Evolutionary conservation across 2,329 filamentous ascomycete species (phyloP).

Genomic region (Fusarium sp.): DNA sequence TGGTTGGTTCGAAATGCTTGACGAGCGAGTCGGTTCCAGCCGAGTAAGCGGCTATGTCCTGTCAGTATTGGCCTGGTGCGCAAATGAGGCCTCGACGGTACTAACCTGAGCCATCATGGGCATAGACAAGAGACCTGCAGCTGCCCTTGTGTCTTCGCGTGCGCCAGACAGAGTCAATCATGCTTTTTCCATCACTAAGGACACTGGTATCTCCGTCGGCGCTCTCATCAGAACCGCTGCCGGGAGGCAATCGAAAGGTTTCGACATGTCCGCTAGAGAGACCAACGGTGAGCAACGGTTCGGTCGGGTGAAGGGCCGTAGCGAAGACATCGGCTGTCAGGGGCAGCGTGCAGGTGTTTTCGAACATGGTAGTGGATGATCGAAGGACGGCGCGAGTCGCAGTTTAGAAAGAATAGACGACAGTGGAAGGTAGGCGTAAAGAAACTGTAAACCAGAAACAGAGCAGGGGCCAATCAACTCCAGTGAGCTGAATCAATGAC

Average conservation of each 20-base stretch:
- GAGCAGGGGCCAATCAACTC: not conserved
- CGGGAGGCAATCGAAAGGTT: constrained; percentile 77
- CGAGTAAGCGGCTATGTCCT: constrained; percentile 68
- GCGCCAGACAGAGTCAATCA: constrained; percentile 86
- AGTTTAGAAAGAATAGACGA: not conserved
- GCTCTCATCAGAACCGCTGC: constrained; percentile 64
- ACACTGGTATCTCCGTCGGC: constrained; percentile 62
- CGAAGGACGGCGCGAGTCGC: not conserved
- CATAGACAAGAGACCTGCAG: constrained; percentile 85
- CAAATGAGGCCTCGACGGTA: not conserved
- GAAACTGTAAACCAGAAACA: not conserved
- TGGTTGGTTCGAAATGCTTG: constrained; percentile 68
- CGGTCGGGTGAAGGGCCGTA: constrained; percentile 85
- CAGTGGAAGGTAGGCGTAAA: not conserved
- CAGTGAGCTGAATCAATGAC: not conserved
- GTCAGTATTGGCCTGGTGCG: constrained; percentile 8
- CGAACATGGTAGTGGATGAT: constrained; percentile 73
- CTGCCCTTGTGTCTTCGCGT: constrained; percentile 94
- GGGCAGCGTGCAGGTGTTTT: constrained; percentile 91
- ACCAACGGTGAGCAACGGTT: constrained; percentile 88
- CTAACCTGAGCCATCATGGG: constrained; percentile 78
- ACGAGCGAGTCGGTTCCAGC: constrained; percentile 71
- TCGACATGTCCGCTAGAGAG: constrained; percentile 88
- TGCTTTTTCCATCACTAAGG: constrained; percentile 73
- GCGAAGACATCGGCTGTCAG: constrained; percentile 88